Evolutionary conservation across 768 basidiomycete genomes (phyloP), one percentile per base, ranked within the genome.

Genomic region (Termitomyces eurrhizus): DNA sequence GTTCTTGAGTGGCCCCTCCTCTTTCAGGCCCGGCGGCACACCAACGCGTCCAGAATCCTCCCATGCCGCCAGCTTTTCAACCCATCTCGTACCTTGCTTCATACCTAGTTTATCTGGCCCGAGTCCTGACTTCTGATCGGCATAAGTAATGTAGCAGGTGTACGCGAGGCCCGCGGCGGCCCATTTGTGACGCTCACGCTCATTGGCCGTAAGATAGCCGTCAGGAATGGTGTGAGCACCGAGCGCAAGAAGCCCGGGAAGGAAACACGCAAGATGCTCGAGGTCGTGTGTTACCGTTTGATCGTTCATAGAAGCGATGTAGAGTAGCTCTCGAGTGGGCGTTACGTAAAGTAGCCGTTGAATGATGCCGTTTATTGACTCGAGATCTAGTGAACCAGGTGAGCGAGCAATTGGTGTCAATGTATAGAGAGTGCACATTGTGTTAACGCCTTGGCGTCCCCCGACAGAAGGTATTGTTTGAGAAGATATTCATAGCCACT

Each of bases 251-350:
- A 87, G 72, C 0, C 87, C 87, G 0, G 87, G 84, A 42, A 88
- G 79, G 77, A 87, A 89, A 69, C 87, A 89, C 2, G 86, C 82
- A 29, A 89, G 79, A 65, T 90, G 88, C 68, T 90, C 87, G 57
- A 87, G 77, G 32, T 70, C 73, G 63, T 82, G 78, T 2, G 74
- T 68, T 24, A 82, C 73, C 5, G 21, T 52, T n/a, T 68, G 75
- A 37, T 63, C 58, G 35, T 59, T 64, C 18, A 73, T 70, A 68
- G 87, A 85, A n/a, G 84, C 84, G 7, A 86, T 80, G 68, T 88
- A 89, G 64, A 90, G 79, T 9, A 90, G 75, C 3, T 79, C 72
- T 11, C 88, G 84, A 4, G 68, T 80, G 0, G 83, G 80, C 0
- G 85, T 82, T 35, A 87, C 64, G 65, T 80, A 86, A 41, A 89